Conservation (phyloP, 306 rosid species). For the Cyclanthera cordifolia region DNA sequence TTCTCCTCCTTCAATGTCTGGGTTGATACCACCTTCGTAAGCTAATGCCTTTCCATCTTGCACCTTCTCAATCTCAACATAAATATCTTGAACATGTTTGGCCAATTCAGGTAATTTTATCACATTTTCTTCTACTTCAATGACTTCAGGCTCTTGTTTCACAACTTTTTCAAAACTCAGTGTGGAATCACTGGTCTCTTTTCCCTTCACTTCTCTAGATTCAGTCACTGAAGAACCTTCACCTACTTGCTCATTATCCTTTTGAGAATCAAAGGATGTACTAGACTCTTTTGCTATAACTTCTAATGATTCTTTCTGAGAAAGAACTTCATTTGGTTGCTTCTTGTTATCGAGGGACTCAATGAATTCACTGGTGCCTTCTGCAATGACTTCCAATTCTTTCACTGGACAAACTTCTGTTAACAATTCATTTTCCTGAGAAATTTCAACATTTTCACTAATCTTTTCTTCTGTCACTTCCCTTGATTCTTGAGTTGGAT, state of each 20-base stretch:
- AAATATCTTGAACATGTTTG: constrained; percentile 2
- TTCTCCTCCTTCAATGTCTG: neutral
- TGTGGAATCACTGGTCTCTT: neutral
- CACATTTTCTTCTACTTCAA: neutral
- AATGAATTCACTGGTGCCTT: neutral
- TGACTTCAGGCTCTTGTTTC: neutral
- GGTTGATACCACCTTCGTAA: neutral
- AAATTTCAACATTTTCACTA: neutral
- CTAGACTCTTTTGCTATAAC: neutral
- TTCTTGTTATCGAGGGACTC: neutral
- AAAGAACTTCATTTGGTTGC: neutral
- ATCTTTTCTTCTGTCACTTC: neutral
- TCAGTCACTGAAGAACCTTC: neutral
- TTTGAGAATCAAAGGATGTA: neutral
- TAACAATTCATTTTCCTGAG: neutral
- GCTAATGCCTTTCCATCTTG: neutral
- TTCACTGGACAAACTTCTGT: neutral
- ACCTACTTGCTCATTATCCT: neutral
- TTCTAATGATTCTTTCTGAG: neutral
- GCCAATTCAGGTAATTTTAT: neutral
- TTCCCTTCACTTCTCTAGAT: neutral
- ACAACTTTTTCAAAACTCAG: neutral
- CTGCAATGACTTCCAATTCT: neutral
- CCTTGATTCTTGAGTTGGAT: neutral
- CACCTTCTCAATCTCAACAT: neutral